Evolutionary conservation across 495 filamentous ascomycete genomes (phyloP).

Genomic region (Coniosporium apollinis): DNA sequence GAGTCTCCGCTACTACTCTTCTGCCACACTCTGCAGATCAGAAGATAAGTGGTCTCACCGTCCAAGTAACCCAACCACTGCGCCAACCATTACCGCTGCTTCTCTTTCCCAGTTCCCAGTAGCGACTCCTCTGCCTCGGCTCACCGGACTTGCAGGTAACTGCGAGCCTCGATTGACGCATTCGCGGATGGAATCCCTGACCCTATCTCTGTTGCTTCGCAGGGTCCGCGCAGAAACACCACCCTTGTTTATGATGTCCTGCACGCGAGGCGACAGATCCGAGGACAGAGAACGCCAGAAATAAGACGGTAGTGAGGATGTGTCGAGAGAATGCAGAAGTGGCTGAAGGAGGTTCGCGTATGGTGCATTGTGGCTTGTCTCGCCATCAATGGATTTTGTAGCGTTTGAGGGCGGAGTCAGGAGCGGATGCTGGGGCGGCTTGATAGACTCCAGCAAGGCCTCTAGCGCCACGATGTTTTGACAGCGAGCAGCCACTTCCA

Average conservation of each 20-base stretch:
- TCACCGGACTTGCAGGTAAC: slow-evolving; percentile 40
- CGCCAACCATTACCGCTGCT: slow-evolving; percentile 85
- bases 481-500: slow-evolving; percentile 68
- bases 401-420: slow-evolving; percentile 19
- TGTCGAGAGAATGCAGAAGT: slow-evolving; percentile 66
- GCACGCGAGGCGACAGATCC: slow-evolving; percentile 55
- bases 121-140: slow-evolving; percentile 8
- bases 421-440: slow-evolving; percentile 47
- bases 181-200: slow-evolving; percentile 62
- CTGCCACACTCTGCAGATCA: too few relatives aligned
- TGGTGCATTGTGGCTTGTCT: slow-evolving; percentile 9
- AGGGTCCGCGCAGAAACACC: slow-evolving; percentile 71
- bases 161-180: slow-evolving; percentile 63
- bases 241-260: slow-evolving; percentile 66
- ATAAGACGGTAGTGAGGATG: slow-evolving; percentile 67
- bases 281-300: slow-evolving; percentile 84
- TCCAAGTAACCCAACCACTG: slow-evolving; percentile 39
- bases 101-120: slow-evolving; percentile 69
- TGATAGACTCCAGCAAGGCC: slow-evolving; percentile 50
- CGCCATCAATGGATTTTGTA: too few relatives aligned
- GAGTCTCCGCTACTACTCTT: too few relatives aligned
- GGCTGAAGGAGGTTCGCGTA: slow-evolving; percentile 50
- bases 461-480: slow-evolving; percentile 84
- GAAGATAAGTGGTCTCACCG: too few relatives aligned
- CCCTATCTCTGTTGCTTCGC: slow-evolving; percentile 51